Evolutionary conservation across 2,329 filamentous ascomycete species (phyloP).

Genomic region (Verticillium klebahnii): DNA sequence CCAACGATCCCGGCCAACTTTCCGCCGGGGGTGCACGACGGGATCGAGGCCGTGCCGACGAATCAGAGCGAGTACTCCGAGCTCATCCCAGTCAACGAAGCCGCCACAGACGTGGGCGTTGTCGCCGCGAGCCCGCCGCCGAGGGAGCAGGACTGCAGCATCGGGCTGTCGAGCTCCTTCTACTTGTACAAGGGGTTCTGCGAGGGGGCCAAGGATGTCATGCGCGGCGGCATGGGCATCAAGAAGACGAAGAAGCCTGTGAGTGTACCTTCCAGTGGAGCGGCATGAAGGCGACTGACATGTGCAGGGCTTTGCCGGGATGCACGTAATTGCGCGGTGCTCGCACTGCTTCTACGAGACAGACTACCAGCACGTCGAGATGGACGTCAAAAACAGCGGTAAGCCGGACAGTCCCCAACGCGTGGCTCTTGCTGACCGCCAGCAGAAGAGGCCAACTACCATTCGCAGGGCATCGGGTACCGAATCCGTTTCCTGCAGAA

Average conservation of each 20-base stretch:
- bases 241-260: slow-evolving; percentile 47
- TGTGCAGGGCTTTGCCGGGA: slow-evolving; percentile 34
- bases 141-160: slow-evolving; percentile 31
- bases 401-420: slow-evolving; percentile 14
- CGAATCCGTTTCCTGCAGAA: slow-evolving; percentile 53
- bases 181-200: slow-evolving; percentile 51
- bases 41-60: slow-evolving; percentile 7
- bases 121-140: slow-evolving; percentile 1
- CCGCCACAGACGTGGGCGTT: background rate
- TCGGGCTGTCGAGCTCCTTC: slow-evolving; percentile 43
- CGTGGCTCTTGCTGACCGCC: background rate
- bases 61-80: slow-evolving; percentile 21
- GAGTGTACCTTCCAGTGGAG: slow-evolving; percentile 13
- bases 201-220: slow-evolving; percentile 45
- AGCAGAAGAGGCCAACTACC: background rate
- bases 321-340: slow-evolving; percentile 44
- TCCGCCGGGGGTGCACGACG: slow-evolving; percentile 7
- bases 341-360: slow-evolving; percentile 49
- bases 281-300: background rate
- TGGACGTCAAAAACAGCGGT: slow-evolving; percentile 45
- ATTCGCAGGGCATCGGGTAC: slow-evolving; percentile 34
- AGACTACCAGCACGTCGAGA: slow-evolving; percentile 46
- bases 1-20: slow-evolving; percentile 7
- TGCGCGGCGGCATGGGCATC: slow-evolving; percentile 43
- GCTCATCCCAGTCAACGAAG: slow-evolving; percentile 26